Conservation (phyloP, 2,329 filamentous ascomycete genomes). For the Diatrype stigma region DNA sequence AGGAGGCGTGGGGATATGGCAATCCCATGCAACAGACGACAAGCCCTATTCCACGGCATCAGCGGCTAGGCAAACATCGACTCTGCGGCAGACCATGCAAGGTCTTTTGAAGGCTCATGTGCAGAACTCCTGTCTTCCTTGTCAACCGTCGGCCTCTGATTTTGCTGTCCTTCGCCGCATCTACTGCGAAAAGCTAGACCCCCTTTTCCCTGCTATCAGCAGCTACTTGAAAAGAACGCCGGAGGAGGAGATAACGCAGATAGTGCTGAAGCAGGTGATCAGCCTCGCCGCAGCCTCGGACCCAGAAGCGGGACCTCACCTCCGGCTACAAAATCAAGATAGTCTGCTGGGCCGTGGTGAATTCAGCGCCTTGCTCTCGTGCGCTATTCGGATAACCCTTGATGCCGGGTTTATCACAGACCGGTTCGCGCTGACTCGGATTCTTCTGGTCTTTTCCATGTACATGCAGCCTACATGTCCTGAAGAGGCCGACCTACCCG, state of each 20-base stretch:
- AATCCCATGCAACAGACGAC: constrained; percentile 28
- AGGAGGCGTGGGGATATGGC: constrained; percentile 54
- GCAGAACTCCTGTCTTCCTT: constrained; percentile 41
- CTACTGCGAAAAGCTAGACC: constrained; percentile 50
- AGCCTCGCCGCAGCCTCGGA: constrained; percentile 52
- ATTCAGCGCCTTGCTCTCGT: constrained; percentile 45
- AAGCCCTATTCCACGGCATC: constrained; percentile 21
- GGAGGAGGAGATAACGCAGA: constrained; percentile 28
- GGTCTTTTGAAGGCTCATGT: constrained; percentile 36
- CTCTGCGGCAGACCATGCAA: constrained; percentile 22
- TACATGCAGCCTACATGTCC: constrained; percentile 53
- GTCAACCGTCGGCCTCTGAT: constrained; percentile 43
- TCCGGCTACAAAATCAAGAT: constrained; percentile 39
- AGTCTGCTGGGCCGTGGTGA: constrained; percentile 37
- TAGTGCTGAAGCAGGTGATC: constrained; percentile 49
- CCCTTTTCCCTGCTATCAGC: constrained; percentile 50
- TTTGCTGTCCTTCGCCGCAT: constrained; percentile 41
- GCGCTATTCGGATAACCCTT: constrained; percentile 44
- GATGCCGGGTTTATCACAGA: constrained; percentile 52
- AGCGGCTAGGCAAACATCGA: constrained; percentile 24
- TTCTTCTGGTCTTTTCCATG: constrained; percentile 51
- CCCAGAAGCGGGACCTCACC: constrained; percentile 37
- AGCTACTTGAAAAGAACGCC: constrained; percentile 14
- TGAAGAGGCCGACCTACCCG: constrained; percentile 51
- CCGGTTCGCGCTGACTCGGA: constrained; percentile 51